phyloP scores from a whole-genome alignment of 2,329 filamentous ascomycete genomes.

The Shiraia bambusicola region DNA sequence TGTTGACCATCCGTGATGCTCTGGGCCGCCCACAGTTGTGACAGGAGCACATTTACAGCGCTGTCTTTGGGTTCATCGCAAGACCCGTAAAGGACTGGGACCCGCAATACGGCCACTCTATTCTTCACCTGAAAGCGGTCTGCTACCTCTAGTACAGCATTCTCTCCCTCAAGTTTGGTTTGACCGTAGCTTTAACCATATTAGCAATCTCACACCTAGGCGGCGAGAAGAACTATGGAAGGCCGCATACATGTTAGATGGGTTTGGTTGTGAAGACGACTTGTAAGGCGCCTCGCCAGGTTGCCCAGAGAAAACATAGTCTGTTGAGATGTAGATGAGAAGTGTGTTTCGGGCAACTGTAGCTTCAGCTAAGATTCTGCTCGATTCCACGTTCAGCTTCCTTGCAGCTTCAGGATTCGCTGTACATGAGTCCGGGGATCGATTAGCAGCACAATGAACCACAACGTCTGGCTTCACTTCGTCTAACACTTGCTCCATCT shows the following conservation, averaged over 20 bases:
- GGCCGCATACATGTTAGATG: conserved; percentile 64
- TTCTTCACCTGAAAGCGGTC: conserved; percentile 15
- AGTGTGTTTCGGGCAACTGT: conserved; percentile 63
- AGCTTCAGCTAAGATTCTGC: conserved; percentile 64
- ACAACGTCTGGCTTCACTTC: conserved; percentile 69
- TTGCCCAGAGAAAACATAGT: conserved; percentile 75
- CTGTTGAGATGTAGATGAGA: conserved; percentile 77
- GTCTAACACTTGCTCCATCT: conserved; percentile 52
- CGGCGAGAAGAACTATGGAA: neutral
- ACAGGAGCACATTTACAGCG: conserved; percentile 79
- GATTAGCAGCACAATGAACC: conserved; percentile 87
- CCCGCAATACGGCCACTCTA: conserved; percentile 65
- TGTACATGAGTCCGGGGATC: conserved; percentile 84
- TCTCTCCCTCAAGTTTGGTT: conserved; percentile 70
- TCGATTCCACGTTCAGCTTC: conserved; percentile 73
- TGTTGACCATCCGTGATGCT: conserved; percentile 52
- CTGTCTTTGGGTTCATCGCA: conserved; percentile 69
- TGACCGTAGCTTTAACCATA: conserved; percentile 58
- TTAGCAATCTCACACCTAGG: neutral
- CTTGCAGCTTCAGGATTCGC: conserved; percentile 74
- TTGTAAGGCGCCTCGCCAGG: conserved; percentile 84
- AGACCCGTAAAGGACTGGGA: conserved; percentile 83
- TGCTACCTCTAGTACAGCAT: conserved; percentile 67
- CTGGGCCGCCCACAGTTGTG: conserved; percentile 73
- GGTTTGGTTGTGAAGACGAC: conserved; percentile 61